Base-by-base conservation (phyloP, 108 stramenopile species). In the Fragilariopsis cylindrus region DNA sequence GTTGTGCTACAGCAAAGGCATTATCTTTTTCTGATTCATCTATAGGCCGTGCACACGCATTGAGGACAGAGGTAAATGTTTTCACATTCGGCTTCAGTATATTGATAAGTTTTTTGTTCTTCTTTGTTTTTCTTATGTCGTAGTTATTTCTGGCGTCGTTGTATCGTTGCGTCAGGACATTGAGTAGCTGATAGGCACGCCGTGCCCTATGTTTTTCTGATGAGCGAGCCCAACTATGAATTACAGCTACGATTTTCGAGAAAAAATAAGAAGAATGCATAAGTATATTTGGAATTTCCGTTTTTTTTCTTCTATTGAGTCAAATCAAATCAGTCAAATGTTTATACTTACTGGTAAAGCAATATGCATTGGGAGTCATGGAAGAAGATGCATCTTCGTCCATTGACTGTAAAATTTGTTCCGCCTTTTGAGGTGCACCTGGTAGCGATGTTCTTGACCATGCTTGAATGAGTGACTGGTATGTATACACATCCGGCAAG, bases 31-130 rank as follows among this genome's bases (percentile, higher is more conserved):
- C 84, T 12, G 72, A 46, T 47, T 75, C 74, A 44, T 78, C 73
- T 12, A 78, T 58, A 2, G 89, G 75, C 49, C 81, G 77, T n/a
- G 87, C 87, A 56, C 89, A 90, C 1, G 89, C 89, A 68, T 90
- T 90, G 65, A 90, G 60, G 6, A 90, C 89, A 12, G 89, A 73
- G 21, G 87, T 90, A 66, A 76, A 90, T 42, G 76, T 77, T 12
- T 85, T 77, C 42, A 82, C 79, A 68, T 84, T 90, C 1, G 89
- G 89, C 56, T 74, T 81, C 4, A 73, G n/a, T 8, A 66, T 46
- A 7, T 74, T 48, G 21, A 43, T 43, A 12, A 49, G 52, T n/a
- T 75, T 62, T 13, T 73, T 68, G 5, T 42, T 46, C 42, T 76
- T 65, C 13, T 62, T 62, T 50, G 65, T 54, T 3, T 54, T 16